Conservation (phyloP, 75 land plant genomes). For the Pinus albicaulis region DNA sequence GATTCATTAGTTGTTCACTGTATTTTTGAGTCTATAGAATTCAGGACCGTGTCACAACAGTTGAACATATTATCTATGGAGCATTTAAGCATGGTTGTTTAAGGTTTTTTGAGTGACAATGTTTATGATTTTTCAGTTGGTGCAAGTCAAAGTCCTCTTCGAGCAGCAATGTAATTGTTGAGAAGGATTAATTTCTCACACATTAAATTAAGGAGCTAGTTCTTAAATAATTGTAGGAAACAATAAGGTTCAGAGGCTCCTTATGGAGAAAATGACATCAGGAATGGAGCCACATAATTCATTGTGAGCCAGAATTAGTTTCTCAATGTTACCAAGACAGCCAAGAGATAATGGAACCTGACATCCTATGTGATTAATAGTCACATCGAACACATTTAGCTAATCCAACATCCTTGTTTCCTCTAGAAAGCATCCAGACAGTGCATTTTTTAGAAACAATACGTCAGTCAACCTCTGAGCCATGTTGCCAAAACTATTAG, state of each 20-base stretch:
- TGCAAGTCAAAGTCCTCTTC: too few species aligned
- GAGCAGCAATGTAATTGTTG: too few species aligned
- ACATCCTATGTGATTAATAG: too few species aligned
- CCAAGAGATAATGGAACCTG: conserved; percentile 41
- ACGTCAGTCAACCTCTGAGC: conserved; percentile 48
- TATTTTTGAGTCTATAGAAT: too few species aligned
- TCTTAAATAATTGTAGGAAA: conserved; percentile 65
- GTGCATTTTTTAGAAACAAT: conserved; percentile 67
- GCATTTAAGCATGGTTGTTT: too few species aligned
- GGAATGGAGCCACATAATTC: conserved; percentile 62
- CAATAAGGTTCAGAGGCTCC: conserved; percentile 50
- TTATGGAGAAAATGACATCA: conserved; percentile 52
- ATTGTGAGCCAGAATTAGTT: conserved; percentile 67
- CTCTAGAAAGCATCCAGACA: conserved; percentile 72
- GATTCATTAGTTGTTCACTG: too few species aligned
- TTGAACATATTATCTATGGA: too few species aligned
- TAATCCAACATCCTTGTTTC: conserved; percentile 39
- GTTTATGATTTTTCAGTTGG: too few species aligned
- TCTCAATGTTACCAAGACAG: conserved; percentile 45
- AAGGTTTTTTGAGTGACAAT: too few species aligned
- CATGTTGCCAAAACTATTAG: conserved; percentile 53
- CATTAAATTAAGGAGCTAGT: too few species aligned
- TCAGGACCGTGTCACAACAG: not conserved
- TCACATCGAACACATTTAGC: conserved; percentile 68
- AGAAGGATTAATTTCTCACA: too few species aligned